phyloP scores from a whole-genome alignment of 2,329 filamentous ascomycete species.

The Daldinia eschscholtzii region DNA sequence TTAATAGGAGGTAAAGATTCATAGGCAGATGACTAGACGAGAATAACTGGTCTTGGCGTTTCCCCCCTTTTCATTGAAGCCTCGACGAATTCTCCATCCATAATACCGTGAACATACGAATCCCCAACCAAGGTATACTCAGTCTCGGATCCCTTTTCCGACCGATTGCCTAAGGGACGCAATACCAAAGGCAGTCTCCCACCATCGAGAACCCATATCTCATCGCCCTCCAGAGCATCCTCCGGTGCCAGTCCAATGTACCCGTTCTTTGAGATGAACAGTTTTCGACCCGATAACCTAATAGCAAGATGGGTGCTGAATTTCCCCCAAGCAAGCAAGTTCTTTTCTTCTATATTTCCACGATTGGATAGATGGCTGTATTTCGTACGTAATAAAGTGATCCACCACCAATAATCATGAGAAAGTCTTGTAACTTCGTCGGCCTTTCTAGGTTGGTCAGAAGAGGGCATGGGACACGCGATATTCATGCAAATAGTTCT shows the following conservation, averaged over 20 bases:
- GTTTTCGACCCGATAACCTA: background rate
- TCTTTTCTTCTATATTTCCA: too few relatives aligned
- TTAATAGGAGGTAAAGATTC: too few relatives aligned
- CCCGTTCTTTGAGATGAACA: background rate
- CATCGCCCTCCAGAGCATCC: background rate
- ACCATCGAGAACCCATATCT: background rate
- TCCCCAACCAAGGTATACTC: background rate
- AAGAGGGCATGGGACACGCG: background rate
- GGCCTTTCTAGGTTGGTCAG: background rate
- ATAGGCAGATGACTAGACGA: background rate
- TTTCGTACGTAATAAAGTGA: too few relatives aligned
- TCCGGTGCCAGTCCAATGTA: background rate
- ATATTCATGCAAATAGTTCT: background rate
- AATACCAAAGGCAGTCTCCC: background rate
- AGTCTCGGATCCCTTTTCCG: background rate
- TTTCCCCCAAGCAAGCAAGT: too few relatives aligned
- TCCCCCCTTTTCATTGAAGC: slow-evolving; percentile 7
- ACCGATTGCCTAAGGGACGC: background rate
- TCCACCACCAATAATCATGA: background rate
- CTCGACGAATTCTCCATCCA: slow-evolving; percentile 4
- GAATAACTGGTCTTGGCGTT: background rate
- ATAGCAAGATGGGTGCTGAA: too few relatives aligned
- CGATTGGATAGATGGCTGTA: too few relatives aligned
- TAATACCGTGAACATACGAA: slow-evolving; percentile 7
- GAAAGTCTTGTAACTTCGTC: background rate